These are phyloP conservation scores for Cymbidium sinense DNA, from an alignment of 106 monocot genomes.

Conservation along the genomic window DNA sequence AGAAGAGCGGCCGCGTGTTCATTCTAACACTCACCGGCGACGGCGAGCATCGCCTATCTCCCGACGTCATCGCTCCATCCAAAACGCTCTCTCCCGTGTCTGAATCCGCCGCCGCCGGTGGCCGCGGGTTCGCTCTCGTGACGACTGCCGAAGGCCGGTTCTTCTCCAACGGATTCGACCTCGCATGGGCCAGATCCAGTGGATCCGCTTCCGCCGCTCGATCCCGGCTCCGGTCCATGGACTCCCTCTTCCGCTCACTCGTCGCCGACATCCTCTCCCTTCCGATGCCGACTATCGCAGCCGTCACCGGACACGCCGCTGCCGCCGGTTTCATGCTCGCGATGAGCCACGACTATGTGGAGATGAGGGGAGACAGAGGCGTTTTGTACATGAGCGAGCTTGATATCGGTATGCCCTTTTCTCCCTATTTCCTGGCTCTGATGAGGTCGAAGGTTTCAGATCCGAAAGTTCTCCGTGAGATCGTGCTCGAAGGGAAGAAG, in stretches of 20 bases:
- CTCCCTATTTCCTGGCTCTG: conserved; percentile 27
- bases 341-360: conserved; percentile 37
- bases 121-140: conserved; percentile 39
- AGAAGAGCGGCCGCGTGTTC: conserved; percentile 60
- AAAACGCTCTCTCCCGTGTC: conserved; percentile 34
- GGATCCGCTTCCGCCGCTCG: conserved; percentile 21
- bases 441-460: conserved; percentile 38
- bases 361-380: conserved; percentile 48
- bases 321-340: conserved; percentile 64
- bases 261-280: conserved; percentile 47
- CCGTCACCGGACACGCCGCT: conserved; percentile 62
- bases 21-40: conserved; percentile 61
- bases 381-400: conserved; percentile 61
- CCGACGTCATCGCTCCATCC: conserved; percentile 23
- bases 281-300: conserved; percentile 65
- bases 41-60: conserved; percentile 58
- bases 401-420: conserved; percentile 26
- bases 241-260: conserved; percentile 19
- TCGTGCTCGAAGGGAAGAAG: conserved; percentile 28
- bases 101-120: conserved; percentile 11
- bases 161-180: conserved; percentile 87
- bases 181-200: conserved; percentile 37
- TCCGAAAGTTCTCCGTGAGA: conserved; percentile 17
- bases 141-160: conserved; percentile 43
- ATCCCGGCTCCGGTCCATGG: conserved; percentile 23